Conservation (phyloP, 495 filamentous ascomycete species). For the Neohortaea acidophila region DNA sequence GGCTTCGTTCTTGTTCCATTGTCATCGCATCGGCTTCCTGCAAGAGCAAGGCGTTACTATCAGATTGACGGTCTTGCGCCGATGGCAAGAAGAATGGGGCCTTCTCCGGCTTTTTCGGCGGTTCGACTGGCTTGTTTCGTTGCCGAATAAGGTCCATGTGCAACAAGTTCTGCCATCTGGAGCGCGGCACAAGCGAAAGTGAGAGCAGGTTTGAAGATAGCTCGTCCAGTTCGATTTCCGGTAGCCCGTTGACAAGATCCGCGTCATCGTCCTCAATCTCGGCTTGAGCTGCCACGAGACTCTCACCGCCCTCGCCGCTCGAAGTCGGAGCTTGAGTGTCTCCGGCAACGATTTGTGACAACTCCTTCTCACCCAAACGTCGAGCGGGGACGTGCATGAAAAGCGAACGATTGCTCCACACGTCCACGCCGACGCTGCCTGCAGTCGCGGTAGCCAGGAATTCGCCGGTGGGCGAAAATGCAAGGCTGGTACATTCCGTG, state of each 20-base stretch:
- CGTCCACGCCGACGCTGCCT: slow-evolving; percentile 69
- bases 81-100: slow-evolving; percentile 92
- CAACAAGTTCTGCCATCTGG: slow-evolving; percentile 82
- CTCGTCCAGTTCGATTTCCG: slow-evolving; percentile 47
- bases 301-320: slow-evolving; percentile 71
- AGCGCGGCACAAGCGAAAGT: slow-evolving; percentile 73
- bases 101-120: slow-evolving; percentile 81
- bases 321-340: slow-evolving; percentile 42
- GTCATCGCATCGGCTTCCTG: slow-evolving; percentile 24
- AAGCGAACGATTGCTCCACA: slow-evolving; percentile 82
- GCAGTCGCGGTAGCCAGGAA: slow-evolving; percentile 80
- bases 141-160: slow-evolving; percentile 79
- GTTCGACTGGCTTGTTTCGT: slow-evolving; percentile 86
- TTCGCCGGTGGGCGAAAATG: slow-evolving; percentile 80
- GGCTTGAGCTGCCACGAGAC: slow-evolving; percentile 46
- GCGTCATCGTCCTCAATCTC: slow-evolving; percentile 32
- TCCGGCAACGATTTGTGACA: slow-evolving; percentile 35
- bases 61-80: slow-evolving; percentile 22
- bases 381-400: slow-evolving; percentile 77
- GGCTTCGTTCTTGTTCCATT: slow-evolving; percentile 33
- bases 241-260: slow-evolving; percentile 13
- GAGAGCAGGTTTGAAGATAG: slow-evolving; percentile 69
- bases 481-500: slow-evolving; percentile 61
- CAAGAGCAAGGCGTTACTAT: slow-evolving; percentile 9
- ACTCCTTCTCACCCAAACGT: slow-evolving; percentile 59